Base-by-base conservation (phyloP, 352 stramenopile species). In the Globisporangium apiculatum region DNA sequence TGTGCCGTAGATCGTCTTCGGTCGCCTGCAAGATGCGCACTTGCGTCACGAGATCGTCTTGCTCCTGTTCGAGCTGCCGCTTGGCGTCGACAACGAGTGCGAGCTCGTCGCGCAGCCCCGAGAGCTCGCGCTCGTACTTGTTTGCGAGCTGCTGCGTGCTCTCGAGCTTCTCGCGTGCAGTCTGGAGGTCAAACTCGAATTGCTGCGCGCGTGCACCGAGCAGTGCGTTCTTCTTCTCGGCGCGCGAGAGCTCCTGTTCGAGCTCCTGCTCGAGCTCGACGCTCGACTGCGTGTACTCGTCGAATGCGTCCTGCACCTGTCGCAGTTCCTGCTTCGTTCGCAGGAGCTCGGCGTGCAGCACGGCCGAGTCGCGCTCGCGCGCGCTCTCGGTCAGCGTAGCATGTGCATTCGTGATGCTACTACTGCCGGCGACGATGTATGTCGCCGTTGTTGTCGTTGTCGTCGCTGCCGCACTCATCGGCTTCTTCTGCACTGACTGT, bases 211-310 rank as follows among this genome's bases (percentile, higher is more conserved):
- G 76, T n/a, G 45, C 64, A 7, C 62, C 51, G 10, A 91, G 58
- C 36, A 82, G 66, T 4, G 57, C 49, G 37, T 76, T 80, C 38
- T 69, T 68, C 62, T 70, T 73, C 67, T 91, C 82, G 50, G 81
- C 63, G 46, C 82, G 79, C 54, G 69, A 69, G 36, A 91, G 70
- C 58, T 91, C 82, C 56, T 88, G 75, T 67, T 91, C 82, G 6
- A 91, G 66, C 58, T 91, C 82, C 47, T 76, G 68, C 58, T 91
- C 82, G 24, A 91, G 69, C 67, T 91, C 82, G 45, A 89, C 77
- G 53, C 82, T 91, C 52, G 82, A 91, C 69, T 87, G 75, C 50
- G 82, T 89, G 67, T 84, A 91, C 67, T 91, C 79, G 64, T 91
- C 82, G 58, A 89, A 91, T 58, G 83, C 74, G 51, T 87, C 68